Percentiles rank a stretch among this genome's conserved stretches.
Evolutionary conservation across 208 protist species (phyloP).

Genomic region (Leishmania guyanensis): DNA sequence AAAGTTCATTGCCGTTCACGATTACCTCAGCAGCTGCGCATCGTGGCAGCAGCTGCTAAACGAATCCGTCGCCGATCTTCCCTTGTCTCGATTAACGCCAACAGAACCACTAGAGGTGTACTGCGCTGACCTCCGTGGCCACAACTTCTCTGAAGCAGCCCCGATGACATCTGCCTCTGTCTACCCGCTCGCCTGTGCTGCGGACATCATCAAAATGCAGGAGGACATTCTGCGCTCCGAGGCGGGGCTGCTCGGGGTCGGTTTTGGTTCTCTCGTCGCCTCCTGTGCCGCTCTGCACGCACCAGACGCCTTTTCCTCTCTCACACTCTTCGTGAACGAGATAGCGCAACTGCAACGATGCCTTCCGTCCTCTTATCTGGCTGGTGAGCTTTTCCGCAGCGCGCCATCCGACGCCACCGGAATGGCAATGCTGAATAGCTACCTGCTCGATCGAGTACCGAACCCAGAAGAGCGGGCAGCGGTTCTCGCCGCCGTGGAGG

Average conservation of each 20-base stretch:
- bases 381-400: conserved; percentile 32
- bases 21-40: conserved; percentile 63
- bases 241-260: conserved; percentile 55
- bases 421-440: conserved; percentile 47
- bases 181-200: conserved; percentile 54
- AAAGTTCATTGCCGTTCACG: conserved; percentile 77
- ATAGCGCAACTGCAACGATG: conserved; percentile 48
- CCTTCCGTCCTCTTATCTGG: conserved; percentile 32
- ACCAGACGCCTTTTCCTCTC: conserved; percentile 52
- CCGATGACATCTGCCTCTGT: conserved; percentile 15
- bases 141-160: conserved; percentile 54
- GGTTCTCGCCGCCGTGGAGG: conserved; percentile 55
- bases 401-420: conserved; percentile 25
- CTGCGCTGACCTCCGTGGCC: conserved; percentile 75
- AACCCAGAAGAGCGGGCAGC: conserved; percentile 53
- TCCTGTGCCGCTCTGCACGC: conserved; percentile 57
- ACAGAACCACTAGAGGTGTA: conserved; percentile 79
- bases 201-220: conserved; percentile 62
- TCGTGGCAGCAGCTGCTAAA: conserved; percentile 71
- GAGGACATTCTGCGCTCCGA: conserved; percentile 48
- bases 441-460: conserved; percentile 42
- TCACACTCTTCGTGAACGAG: conserved; percentile 65
- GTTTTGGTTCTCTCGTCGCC: conserved; percentile 79
- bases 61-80: conserved; percentile 45
- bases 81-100: conserved; percentile 42